Evolutionary conservation across 192 early-diverging fungal species (phyloP), one percentile per base, ranked within the genome.

Genomic region (Coemansia sp.): DNA sequence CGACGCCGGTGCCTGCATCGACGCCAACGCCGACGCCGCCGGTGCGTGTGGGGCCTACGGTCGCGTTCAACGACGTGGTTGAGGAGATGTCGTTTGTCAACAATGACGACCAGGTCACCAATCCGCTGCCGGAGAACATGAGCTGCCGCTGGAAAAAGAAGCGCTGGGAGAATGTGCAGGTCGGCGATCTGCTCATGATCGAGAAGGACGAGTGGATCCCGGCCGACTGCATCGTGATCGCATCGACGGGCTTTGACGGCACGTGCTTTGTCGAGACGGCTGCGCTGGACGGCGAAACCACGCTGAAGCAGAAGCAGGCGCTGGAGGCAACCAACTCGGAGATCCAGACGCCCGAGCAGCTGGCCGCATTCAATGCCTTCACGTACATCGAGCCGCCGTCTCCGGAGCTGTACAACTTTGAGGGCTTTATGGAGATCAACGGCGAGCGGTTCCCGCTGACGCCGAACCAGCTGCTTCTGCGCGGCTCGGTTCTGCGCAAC

Each of bases 251-350:
- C 9, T 83, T 83, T 32, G 85, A 93, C 52, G 91, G 89, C 28
- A 83, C 83, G 27, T 93, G 90, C 58, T 93, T 86, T 83, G 87
- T 95, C 30, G 92, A 95, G 68, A 95, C 93, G 0, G 86, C 92
- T 0, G 86, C 90, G 14, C 78, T 95, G 55, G 93, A 95, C 68
- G 93, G 93, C 35, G 93, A 95, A 62, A 92, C 92, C 16, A 93
- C 92, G 82, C 78, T 95, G 32, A 95, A 94, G 81, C 90, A 91
- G 68, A 76, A 86, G 60, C 88, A 91, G 64, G 87, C 88, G 13
- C 71, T 91, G 52, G 83, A 81, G 39, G 79, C 62, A 11, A 91
- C 85, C 22, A 85, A 85, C 65, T 25, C 52, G 16, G 80, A 56
- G 24, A 72, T 83, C 39, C 75, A 74, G 61, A 75, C 81, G 4